These are phyloP conservation scores for Saccharomycopsis fibuligera DNA, from an alignment of 805 yeast species.

Conservation along the genomic window DNA sequence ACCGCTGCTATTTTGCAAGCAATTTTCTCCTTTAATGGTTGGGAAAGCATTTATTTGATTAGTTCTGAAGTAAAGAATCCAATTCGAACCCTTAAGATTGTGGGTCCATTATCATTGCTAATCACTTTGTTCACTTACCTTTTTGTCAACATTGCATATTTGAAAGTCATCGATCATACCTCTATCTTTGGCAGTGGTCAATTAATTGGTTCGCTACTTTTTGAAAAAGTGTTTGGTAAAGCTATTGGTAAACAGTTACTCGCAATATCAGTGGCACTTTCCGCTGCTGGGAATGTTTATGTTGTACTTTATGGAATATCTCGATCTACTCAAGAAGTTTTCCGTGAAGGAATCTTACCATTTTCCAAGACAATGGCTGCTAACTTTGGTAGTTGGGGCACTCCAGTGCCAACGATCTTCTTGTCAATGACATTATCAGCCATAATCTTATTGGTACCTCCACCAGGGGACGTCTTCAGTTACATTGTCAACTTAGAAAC, in stretches of 20 bases:
- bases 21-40: slow-evolving; percentile 54
- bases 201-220: slow-evolving; percentile 51
- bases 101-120: slow-evolving; percentile 50
- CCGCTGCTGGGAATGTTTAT: slow-evolving; percentile 56
- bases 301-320: slow-evolving; percentile 55
- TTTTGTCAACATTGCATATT: slow-evolving; percentile 49
- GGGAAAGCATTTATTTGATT: slow-evolving; percentile 57
- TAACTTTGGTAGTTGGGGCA: slow-evolving; percentile 44
- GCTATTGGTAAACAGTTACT: slow-evolving; percentile 47
- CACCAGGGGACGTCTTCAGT: slow-evolving; percentile 22
- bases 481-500: slow-evolving; percentile 21
- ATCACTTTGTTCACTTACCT: slow-evolving; percentile 44
- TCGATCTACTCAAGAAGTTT: slow-evolving; percentile 58
- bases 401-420: slow-evolving; percentile 47
- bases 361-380: slow-evolving; percentile 45
- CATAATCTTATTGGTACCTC: slow-evolving; percentile 15
- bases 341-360: slow-evolving; percentile 58
- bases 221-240: slow-evolving; percentile 49
- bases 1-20: slow-evolving; percentile 53
- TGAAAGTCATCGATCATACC: slow-evolving; percentile 46
- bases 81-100: slow-evolving; percentile 47
- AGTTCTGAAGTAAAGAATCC: slow-evolving; percentile 59
- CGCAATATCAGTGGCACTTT: slow-evolving; percentile 52
- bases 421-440: slow-evolving; percentile 29
- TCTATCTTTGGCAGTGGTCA: slow-evolving; percentile 52